Percentiles rank a stretch among this genome's conserved stretches.
Evolutionary conservation across 768 basidiomycete genomes (phyloP).

Genomic region (Kwoniella heveanensis): DNA sequence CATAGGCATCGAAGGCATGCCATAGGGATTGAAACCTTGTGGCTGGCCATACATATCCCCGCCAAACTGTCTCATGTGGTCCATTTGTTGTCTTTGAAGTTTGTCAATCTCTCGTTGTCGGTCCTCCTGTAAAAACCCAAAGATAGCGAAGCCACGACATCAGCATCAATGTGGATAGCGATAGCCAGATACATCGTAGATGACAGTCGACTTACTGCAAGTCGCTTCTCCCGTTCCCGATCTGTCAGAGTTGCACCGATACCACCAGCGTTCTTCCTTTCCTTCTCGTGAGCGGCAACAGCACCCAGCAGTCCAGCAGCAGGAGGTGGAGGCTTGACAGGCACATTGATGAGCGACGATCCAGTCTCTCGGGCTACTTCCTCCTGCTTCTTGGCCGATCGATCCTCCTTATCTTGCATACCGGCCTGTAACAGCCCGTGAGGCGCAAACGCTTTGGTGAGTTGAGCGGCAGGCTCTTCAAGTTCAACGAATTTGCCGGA

Average conservation of each 20-base stretch:
- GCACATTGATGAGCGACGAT: conserved; percentile 91
- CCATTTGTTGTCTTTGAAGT: conserved; percentile 81
- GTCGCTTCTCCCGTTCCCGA: conserved; percentile 85
- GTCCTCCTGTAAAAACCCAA: conserved; percentile 63
- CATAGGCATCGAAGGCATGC: conserved; percentile 32
- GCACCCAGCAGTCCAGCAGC: conserved; percentile 94
- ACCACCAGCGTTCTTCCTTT: conserved; percentile 90
- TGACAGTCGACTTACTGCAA: conserved; percentile 60
- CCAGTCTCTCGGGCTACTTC: conserved; percentile 89
- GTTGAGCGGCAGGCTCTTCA: conserved; percentile 70
- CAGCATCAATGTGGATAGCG: too few species aligned
- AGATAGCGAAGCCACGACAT: background rate
- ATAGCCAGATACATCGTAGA: too few species aligned
- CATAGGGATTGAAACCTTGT: conserved; percentile 36
- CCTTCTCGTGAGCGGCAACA: conserved; percentile 91
- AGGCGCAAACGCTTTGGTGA: conserved; percentile 92
- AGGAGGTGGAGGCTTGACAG: conserved; percentile 88
- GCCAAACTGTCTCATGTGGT: conserved; percentile 71
- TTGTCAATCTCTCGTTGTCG: conserved; percentile 91
- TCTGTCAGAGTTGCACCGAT: conserved; percentile 93
- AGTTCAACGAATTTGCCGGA: conserved; percentile 68
- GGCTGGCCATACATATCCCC: conserved; percentile 63
- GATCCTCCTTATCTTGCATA: conserved; percentile 90
- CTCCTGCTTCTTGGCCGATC: conserved; percentile 93
- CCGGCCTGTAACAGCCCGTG: conserved; percentile 94